Evolutionary conservation across 2,329 filamentous ascomycete species (phyloP).

Genomic region (Ceratocystis papillata): DNA sequence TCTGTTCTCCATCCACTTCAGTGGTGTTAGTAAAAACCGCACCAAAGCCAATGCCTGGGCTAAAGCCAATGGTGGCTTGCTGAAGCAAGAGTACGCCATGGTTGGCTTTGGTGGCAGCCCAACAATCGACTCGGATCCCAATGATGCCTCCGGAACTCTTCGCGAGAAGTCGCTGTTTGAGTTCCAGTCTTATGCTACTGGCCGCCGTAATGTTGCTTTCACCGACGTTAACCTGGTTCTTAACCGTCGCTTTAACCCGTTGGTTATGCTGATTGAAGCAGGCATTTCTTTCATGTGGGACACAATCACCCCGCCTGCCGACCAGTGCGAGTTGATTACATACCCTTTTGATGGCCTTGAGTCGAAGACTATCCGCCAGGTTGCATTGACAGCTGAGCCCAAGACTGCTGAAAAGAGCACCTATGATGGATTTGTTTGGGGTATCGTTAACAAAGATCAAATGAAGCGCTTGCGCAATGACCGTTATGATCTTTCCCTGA

Average conservation of each 20-base stretch:
- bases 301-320: slow-evolving; percentile 54
- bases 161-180: slow-evolving; percentile 84
- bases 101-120: slow-evolving; percentile 62
- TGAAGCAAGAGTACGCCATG: slow-evolving; percentile 73
- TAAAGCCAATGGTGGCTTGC: slow-evolving; percentile 56
- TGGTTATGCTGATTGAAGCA: slow-evolving; percentile 50
- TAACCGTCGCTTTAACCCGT: slow-evolving; percentile 78
- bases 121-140: slow-evolving; percentile 37
- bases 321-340: slow-evolving; percentile 63
- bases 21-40: slow-evolving; percentile 71
- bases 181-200: slow-evolving; percentile 77
- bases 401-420: slow-evolving; percentile 51
- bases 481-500: slow-evolving; percentile 88
- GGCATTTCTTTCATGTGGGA: slow-evolving; percentile 70
- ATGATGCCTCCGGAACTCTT: slow-evolving; percentile 42
- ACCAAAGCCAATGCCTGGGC: slow-evolving; percentile 73
- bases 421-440: slow-evolving; percentile 90
- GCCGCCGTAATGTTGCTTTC: slow-evolving; percentile 86
- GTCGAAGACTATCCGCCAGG: slow-evolving; percentile 57
- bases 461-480: slow-evolving; percentile 88
- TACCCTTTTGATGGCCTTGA: slow-evolving; percentile 94
- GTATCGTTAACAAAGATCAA: slow-evolving; percentile 83
- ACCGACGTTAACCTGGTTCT: slow-evolving; percentile 74
- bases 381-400: slow-evolving; percentile 47
- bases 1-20: slow-evolving; percentile 66